phyloP scores from a whole-genome alignment of 2,329 filamentous ascomycete genomes.

The Aspergillus sojae region DNA sequence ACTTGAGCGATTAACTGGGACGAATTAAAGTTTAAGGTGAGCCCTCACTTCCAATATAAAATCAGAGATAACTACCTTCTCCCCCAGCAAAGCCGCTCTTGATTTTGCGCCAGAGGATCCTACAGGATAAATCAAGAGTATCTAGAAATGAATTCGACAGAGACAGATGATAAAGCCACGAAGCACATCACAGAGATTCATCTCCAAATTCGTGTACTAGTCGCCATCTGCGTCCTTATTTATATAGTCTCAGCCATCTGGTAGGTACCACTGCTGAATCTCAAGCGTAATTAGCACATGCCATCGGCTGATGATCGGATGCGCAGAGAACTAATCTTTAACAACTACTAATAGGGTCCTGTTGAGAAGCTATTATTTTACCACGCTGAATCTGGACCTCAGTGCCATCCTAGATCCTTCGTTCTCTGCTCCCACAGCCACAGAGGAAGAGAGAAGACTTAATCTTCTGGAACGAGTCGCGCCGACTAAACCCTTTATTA shows the following conservation, averaged over 20 bases:
- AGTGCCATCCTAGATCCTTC: neutral
- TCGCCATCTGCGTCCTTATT: neutral
- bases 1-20: constrained; percentile 2
- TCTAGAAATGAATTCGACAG: neutral
- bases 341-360: neutral
- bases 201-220: neutral
- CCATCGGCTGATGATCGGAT: neutral
- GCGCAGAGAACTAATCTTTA: neutral
- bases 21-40: neutral
- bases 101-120: neutral
- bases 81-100: neutral
- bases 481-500: neutral
- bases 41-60: neutral
- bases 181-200: neutral
- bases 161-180: neutral
- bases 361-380: constrained; percentile 1
- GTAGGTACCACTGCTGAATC: neutral
- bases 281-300: neutral
- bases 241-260: neutral
- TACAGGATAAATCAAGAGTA: neutral
- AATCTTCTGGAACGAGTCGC: neutral
- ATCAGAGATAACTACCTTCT: neutral
- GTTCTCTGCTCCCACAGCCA: neutral
- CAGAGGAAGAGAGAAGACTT: neutral
- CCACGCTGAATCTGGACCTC: neutral